Base-by-base conservation (phyloP, 345 rosid genomes). In the Isatis tinctoria region DNA sequence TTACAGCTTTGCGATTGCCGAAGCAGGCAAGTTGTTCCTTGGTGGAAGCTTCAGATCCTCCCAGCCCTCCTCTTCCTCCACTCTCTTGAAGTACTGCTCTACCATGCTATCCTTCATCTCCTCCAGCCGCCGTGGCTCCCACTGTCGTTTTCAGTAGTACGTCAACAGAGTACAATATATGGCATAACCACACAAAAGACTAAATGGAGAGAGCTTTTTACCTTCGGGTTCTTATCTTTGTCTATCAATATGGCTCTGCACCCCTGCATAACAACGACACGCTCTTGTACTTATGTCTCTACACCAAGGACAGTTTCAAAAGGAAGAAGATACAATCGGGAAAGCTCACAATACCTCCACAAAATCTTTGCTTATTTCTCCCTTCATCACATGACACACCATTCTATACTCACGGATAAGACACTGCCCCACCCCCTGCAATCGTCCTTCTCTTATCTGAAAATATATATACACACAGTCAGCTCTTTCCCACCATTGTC, bases 371-470 rank as follows among this genome's bases (percentile, higher is more conserved):
- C 98, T 91, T 52, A 89, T 73, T 58, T 91, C 83, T 82, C 96
- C 97, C 49, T 52, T 87, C 81, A 93, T 7, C 63, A 91, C 87
- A 73, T 88, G 94, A 74, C 93, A 88, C 77, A 84, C 96, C 87
- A 93, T 91, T 80, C 97, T 87, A 73, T 82, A 88, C 78, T 91
- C 98, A 7, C 93, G 89, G 66, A 75, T 72, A 43, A 93, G 89
- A 83, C 97, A 93, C 59, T 82, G 88, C 33, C 94, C 96, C 49
- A 93, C 84, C 52, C 93, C 94, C 77, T 91, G 88, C 37, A 89
- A 84, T 83, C 97, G 77, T 65, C 97, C 97, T 78, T 85, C 94
- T 86, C 97, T 88, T 61, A 91, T 88, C 98, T 93, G 87, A 67
- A 63, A 83, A 78, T 17, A 67, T 58, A 28, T 14, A 61, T 52